Evolutionary conservation across 768 basidiomycete species (phyloP).

Genomic region (Leccinum uliginosum): DNA sequence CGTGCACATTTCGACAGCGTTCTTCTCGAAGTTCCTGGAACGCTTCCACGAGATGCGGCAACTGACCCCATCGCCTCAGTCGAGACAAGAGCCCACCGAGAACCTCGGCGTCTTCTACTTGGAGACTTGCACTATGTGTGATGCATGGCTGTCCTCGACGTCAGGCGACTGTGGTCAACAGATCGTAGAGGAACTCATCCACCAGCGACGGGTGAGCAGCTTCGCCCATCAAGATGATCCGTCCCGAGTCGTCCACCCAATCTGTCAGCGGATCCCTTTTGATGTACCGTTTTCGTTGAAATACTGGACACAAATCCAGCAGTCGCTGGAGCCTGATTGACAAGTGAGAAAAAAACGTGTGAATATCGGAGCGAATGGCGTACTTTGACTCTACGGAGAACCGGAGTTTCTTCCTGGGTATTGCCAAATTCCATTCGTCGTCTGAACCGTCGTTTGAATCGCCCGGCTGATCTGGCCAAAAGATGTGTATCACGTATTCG

Average conservation of each 20-base stretch:
- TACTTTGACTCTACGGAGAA: conserved; percentile 35
- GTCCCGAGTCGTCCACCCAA: conserved; percentile 43
- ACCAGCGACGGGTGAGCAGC: conserved; percentile 54
- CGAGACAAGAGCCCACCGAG: conserved; percentile 33
- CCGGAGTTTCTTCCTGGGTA: conserved; percentile 32
- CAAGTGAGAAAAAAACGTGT: background rate
- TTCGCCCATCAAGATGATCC: conserved; percentile 50
- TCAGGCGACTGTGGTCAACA: background rate
- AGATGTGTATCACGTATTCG: conserved; percentile 33
- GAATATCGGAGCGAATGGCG: conserved; percentile 2
- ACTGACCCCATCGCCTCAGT: conserved; percentile 39
- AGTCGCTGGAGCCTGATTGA: conserved; percentile 31
- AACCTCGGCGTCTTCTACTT: conserved; percentile 28
- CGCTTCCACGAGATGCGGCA: conserved; percentile 45
- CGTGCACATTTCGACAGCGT: conserved; percentile 37
- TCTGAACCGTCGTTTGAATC: conserved; percentile 25
- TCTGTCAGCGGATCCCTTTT: conserved; percentile 31
- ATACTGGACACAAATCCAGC: conserved; percentile 31
- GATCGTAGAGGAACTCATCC: conserved; percentile 11
- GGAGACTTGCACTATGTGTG: conserved; percentile 30
- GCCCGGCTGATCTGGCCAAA: conserved; percentile 32
- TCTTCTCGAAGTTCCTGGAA: conserved; percentile 53
- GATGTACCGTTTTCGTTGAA: conserved; percentile 35
- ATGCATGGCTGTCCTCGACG: conserved; percentile 40
- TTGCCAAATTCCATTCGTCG: conserved; percentile 29